Evolutionary conservation across 1,139 yeast species (phyloP).

Genomic region (Casaregolazyma lundiana): DNA sequence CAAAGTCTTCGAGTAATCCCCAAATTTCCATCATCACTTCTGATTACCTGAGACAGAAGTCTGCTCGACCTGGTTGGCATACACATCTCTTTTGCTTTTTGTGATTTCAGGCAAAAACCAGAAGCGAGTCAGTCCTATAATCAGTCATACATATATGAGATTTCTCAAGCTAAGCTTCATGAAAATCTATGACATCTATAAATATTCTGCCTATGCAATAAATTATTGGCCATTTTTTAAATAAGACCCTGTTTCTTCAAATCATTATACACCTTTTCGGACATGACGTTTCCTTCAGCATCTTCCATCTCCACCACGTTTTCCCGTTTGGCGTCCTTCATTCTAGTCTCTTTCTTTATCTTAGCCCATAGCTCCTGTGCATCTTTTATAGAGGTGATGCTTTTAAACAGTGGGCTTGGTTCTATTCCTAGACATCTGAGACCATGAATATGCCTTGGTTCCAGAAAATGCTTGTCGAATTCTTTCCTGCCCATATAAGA

Average conservation of each 20-base stretch:
- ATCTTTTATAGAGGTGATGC: slow-evolving; percentile 62
- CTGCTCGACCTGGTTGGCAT: no score
- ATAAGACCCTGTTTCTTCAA: slow-evolving; percentile 79
- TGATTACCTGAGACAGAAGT: no score
- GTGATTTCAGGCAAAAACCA: no score
- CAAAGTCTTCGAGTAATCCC: no score
- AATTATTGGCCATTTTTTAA: slow-evolving; percentile 22
- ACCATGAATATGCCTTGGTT: slow-evolving; percentile 67
- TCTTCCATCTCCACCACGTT: slow-evolving; percentile 81
- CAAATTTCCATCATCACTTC: no score
- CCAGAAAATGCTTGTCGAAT: slow-evolving; percentile 71
- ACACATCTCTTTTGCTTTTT: no score
- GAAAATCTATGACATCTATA: no score
- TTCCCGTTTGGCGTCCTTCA: slow-evolving; percentile 44
- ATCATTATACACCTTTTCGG: slow-evolving; percentile 73
- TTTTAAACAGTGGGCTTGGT: slow-evolving; percentile 52
- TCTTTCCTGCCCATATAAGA: slow-evolving; percentile 69
- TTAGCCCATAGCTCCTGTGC: slow-evolving; percentile 55
- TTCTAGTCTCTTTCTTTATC: slow-evolving; percentile 40
- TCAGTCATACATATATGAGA: no score
- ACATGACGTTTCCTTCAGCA: slow-evolving; percentile 88
- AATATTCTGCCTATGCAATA: neutral
- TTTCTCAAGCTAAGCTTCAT: no score
- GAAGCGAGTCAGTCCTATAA: no score
- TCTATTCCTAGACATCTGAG: slow-evolving; percentile 68